phyloP scores from a whole-genome alignment of 1,284 basidiomycete genomes.

The Trametes sp. region DNA sequence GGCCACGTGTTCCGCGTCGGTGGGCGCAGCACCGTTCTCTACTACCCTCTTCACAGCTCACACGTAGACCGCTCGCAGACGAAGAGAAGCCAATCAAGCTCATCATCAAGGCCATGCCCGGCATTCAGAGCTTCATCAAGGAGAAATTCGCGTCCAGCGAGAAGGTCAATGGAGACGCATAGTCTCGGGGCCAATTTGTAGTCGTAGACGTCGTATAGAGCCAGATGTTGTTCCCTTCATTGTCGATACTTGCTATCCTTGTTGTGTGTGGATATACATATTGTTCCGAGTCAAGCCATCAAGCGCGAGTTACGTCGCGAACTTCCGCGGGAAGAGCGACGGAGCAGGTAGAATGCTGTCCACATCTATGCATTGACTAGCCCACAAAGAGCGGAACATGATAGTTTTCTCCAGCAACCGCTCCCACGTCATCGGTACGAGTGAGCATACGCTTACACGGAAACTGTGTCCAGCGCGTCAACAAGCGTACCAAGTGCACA shows the following conservation, averaged over 20 bases:
- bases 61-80: constrained; percentile 46
- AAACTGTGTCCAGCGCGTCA: constrained; percentile 16
- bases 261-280: constrained; percentile 3
- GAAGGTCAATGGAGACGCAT: constrained; percentile 8
- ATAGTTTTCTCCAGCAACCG: constrained; percentile 15
- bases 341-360: constrained; percentile 4
- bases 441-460: constrained; percentile 21
- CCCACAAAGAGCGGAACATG: constrained; percentile 11
- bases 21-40: constrained; percentile 35
- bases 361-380: constrained; percentile 29
- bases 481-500: background rate
- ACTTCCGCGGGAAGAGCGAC: too few relatives aligned
- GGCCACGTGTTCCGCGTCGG: constrained; percentile 66
- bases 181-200: background rate
- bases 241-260: constrained; percentile 16
- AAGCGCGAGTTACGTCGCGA: too few relatives aligned
- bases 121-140: constrained; percentile 60
- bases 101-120: constrained; percentile 65
- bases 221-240: background rate
- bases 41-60: background rate
- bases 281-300: background rate
- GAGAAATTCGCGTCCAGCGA: constrained; percentile 13
- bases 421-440: background rate
- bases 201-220: background rate
- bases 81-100: constrained; percentile 69